Evolutionary conservation across 1,284 basidiomycete genomes (phyloP), one percentile per base, ranked within the genome.

Genomic region (Sutorius eximius): DNA sequence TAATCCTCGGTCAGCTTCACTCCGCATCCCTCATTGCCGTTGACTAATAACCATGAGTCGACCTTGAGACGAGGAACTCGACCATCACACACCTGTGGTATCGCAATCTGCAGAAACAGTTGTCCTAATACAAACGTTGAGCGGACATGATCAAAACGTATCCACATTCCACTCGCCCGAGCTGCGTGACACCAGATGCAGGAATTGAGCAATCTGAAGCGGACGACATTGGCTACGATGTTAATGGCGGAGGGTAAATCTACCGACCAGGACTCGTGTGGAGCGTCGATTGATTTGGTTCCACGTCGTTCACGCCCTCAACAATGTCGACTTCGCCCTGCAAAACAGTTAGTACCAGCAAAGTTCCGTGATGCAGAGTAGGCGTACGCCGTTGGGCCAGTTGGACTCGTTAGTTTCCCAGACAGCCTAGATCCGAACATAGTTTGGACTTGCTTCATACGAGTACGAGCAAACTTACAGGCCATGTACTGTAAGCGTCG

Each of bases 341-440:
- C 16, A 53, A 29, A 49, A 43, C 30, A 4, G 27, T 59, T 29
- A 54, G 45, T 33, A 1, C 9, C 0, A 24, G 9, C n/a, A 12
- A 18, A 18, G 15, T 34, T 34, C 20, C 20, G n/a, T 22, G 22
- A 45, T 10, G 18, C 3, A 13, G 43, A 30, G 33, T 13, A 43
- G 18, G 30, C 66, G 36, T 61, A 78, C 81, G 37, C 74, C 65
- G 49, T 71, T 64, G 3, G 82, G 83, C 82, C 82, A 85, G 57
- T 77, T 66, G 32, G 68, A 63, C 33, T 72, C 79, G 15, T 75
- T 71, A 2, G 77, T 78, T 71, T 77, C 80, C 71, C 80, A 86
- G 20, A 80, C 67, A 6, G 82, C 81, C 66, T 69, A 53, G 22
- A 40, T 56, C 27, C 5, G 37, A 38, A 48, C 9, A 30, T 67